A percentile compares a stretch with the other conserved stretches of the same genome.
Conservation (phyloP, 2,329 filamentous ascomycete genomes). For the Penicillium oxalicum region DNA sequence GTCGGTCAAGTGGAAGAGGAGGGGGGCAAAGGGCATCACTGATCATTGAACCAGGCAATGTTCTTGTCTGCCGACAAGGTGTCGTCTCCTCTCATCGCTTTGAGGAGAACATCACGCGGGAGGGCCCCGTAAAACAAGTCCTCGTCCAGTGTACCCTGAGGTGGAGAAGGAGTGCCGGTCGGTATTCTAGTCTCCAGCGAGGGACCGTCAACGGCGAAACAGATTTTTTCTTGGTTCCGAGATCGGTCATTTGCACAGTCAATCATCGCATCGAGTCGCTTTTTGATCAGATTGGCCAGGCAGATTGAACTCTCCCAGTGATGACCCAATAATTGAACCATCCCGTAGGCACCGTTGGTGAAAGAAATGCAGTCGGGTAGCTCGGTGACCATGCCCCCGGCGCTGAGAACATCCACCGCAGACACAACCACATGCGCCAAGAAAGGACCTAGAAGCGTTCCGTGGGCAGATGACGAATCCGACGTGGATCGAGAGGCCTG, state of each 20-base stretch:
- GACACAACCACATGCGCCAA: slow-evolving; percentile 57
- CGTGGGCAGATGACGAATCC: slow-evolving; percentile 23
- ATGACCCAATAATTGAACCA: slow-evolving; percentile 51
- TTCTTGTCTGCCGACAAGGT: slow-evolving; percentile 18
- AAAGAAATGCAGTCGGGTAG: slow-evolving; percentile 50
- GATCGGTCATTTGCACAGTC: slow-evolving; percentile 32
- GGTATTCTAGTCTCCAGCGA: slow-evolving; percentile 39
- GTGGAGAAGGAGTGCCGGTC: slow-evolving; percentile 11
- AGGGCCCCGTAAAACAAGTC: slow-evolving; percentile 41
- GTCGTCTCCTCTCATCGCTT: slow-evolving; percentile 28
- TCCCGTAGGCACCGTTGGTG: slow-evolving; percentile 49
- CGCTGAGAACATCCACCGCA: slow-evolving; percentile 61
- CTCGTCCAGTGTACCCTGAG: slow-evolving; percentile 24
- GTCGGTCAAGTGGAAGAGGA: too few species aligned
- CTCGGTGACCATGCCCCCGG: slow-evolving; percentile 50
- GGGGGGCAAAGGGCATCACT: slow-evolving; percentile 6
- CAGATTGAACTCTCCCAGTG: slow-evolving; percentile 56
- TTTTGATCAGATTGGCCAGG: slow-evolving; percentile 47
- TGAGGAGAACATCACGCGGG: slow-evolving; percentile 24
- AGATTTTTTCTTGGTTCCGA: slow-evolving; percentile 29
- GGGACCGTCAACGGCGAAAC: slow-evolving; percentile 31
- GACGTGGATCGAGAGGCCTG: slow-evolving; percentile 15
- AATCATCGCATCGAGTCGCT: slow-evolving; percentile 42
- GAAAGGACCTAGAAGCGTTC: slow-evolving; percentile 53
- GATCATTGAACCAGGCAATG: slow-evolving; percentile 26